phyloP scores from a whole-genome alignment of 2,329 filamentous ascomycete species.

The Stagonosporopsis tanaceti region DNA sequence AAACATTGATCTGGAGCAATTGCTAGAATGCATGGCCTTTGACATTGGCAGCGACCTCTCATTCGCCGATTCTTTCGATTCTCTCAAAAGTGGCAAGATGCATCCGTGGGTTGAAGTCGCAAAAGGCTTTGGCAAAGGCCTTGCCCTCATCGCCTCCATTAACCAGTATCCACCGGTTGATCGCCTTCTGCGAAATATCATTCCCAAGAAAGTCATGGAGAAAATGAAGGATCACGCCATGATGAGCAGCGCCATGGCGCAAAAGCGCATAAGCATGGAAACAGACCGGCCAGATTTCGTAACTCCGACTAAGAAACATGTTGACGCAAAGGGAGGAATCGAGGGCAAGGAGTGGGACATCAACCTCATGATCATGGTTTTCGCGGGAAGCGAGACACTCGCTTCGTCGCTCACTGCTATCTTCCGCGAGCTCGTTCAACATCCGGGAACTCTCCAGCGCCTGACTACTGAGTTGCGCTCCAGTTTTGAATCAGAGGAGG shows the following conservation, averaged over 20 bases:
- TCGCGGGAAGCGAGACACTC: constrained; percentile 56
- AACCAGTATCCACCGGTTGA: constrained; percentile 38
- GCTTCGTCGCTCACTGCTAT: constrained; percentile 50
- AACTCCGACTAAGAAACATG: constrained; percentile 34
- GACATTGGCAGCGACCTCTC: constrained; percentile 56
- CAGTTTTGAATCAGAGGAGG: constrained; percentile 30
- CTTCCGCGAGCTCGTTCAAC: constrained; percentile 43
- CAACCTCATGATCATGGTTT: constrained; percentile 49
- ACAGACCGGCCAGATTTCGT: constrained; percentile 40
- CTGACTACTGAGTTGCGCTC: constrained; percentile 36
- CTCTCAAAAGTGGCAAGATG: constrained; percentile 45
- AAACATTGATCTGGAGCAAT: constrained; percentile 27
- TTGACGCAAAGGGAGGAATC: constrained; percentile 28
- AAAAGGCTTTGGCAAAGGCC: constrained; percentile 37
- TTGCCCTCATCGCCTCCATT: constrained; percentile 39
- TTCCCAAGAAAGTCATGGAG: constrained; percentile 36
- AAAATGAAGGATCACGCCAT: constrained; percentile 32
- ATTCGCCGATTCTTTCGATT: constrained; percentile 59
- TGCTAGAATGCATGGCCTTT: constrained; percentile 34
- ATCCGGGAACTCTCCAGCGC: constrained; percentile 35
- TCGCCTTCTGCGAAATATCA: constrained; percentile 31
- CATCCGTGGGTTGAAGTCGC: constrained; percentile 51
- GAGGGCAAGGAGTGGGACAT: constrained; percentile 48
- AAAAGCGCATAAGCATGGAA: constrained; percentile 30
- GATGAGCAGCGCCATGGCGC: constrained; percentile 34